These are phyloP conservation scores for Paramecium caudatum DNA, from an alignment of 73 alveolate genomes.

Conservation along the genomic window DNA sequence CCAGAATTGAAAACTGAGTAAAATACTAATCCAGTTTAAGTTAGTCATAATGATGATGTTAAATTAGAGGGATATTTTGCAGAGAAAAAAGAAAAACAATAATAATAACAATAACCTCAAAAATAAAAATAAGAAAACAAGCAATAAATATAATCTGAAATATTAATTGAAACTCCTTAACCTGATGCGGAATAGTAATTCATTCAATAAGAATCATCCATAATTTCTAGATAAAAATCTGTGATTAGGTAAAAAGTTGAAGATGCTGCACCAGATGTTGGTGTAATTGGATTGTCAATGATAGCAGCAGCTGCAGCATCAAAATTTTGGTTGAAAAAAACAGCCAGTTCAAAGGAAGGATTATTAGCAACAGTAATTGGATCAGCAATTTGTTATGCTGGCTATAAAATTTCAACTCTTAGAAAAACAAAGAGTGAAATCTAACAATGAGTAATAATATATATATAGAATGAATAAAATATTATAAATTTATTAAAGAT, in stretches of 20 bases:
- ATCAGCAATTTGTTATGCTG: conserved; percentile 9
- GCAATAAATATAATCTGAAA: no score
- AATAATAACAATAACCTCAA: neutral
- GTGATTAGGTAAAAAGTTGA: no score
- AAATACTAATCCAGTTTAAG: neutral
- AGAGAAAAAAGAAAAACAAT: neutral
- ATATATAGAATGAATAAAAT: no score
- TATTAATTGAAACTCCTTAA: no score
- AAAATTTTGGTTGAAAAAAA: neutral
- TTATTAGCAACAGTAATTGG: conserved; percentile 17
- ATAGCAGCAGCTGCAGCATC: conserved; percentile 44
- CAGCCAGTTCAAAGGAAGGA: neutral
- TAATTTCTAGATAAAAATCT: no score
- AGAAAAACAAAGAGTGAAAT: no score
- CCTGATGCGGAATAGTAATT: neutral
- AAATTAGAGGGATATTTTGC: conserved; percentile 2
- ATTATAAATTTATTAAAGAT: no score
- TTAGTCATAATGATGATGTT: neutral
- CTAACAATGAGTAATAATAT: no score
- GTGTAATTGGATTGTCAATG: neutral
- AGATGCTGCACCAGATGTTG: neutral
- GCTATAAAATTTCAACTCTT: no score
- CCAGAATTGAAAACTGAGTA: neutral
- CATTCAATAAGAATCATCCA: no score
- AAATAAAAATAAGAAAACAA: no score